phyloP scores from a whole-genome alignment of 202 grass and related monocot genomes.

The Cymbopogon flexuosus region DNA sequence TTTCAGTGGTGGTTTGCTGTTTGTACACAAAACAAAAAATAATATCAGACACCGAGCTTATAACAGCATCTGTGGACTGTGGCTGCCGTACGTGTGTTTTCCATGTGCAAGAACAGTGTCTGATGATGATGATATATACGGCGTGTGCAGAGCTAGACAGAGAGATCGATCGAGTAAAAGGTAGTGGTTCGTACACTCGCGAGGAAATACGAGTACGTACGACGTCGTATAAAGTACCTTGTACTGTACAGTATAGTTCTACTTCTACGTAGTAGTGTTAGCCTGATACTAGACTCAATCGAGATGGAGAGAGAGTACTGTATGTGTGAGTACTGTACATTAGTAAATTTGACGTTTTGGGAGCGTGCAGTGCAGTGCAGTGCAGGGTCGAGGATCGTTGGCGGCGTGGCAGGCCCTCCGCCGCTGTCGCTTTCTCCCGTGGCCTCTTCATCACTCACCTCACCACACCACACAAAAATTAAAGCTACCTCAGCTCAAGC shows the following conservation, averaged over 20 bases:
- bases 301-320: neutral
- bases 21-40: too few relatives aligned
- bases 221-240: neutral
- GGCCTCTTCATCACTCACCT: slow-evolving; percentile 20
- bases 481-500: neutral
- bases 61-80: neutral
- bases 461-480: slow-evolving; percentile 9
- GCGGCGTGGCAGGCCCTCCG: slow-evolving; percentile 55
- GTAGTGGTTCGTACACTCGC: neutral
- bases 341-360: slow-evolving; percentile 3
- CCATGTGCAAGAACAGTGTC: neutral
- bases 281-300: too few relatives aligned
- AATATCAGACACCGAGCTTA: neutral
- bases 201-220: neutral
- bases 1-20: too few relatives aligned
- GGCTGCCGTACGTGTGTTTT: neutral
- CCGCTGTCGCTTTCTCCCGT: slow-evolving; percentile 14
- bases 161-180: too few relatives aligned
- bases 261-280: neutral
- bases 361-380: slow-evolving; percentile 31
- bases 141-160: neutral
- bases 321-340: neutral
- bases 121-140: too few relatives aligned
- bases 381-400: slow-evolving; percentile 42
- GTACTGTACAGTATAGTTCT: neutral